Conservation (phyloP, 2,329 filamentous ascomycete genomes). For the Neonectria ditissima region DNA sequence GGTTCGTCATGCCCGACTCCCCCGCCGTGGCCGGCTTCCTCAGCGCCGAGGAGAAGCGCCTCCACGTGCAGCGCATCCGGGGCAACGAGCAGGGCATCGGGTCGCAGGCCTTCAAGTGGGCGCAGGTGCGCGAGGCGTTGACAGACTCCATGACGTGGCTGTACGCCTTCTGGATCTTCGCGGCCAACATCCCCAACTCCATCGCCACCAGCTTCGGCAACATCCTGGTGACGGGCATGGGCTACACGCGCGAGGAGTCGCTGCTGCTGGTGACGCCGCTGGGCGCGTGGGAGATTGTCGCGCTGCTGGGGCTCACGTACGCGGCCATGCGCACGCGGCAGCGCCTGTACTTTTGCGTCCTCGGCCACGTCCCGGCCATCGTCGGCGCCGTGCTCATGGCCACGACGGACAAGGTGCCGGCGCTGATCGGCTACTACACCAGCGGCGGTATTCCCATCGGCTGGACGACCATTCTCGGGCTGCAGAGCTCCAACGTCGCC, state of each 20-base stretch:
- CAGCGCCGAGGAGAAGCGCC: constrained; percentile 20
- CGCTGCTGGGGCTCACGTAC: constrained; percentile 29
- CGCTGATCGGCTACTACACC: constrained; percentile 36
- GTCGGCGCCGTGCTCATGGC: constrained; percentile 38
- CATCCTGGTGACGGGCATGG: constrained; percentile 34
- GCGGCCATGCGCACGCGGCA: constrained; percentile 32
- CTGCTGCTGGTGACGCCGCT: constrained; percentile 32
- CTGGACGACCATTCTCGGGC: constrained; percentile 38
- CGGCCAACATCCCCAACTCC: constrained; percentile 36
- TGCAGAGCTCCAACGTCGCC: constrained; percentile 37
- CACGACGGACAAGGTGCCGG: constrained; percentile 37
- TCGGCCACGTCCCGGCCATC: constrained; percentile 33
- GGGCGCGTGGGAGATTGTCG: constrained; percentile 34
- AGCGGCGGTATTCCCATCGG: constrained; percentile 37
- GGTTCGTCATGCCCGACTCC: constrained; percentile 34
- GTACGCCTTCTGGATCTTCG: constrained; percentile 38
- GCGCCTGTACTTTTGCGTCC: constrained; percentile 29
- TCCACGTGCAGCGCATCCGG: constrained; percentile 29
- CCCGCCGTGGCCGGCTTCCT: constrained; percentile 26
- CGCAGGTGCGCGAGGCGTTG: constrained; percentile 33
- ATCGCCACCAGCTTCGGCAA: constrained; percentile 36
- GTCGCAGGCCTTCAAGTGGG: constrained; percentile 35
- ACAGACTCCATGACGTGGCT: constrained; percentile 36
- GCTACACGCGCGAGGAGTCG: constrained; percentile 26
- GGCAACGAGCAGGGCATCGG: constrained; percentile 35